Conservation (phyloP, 2,329 filamentous ascomycete genomes). For the Pseudocercospora cruenta region DNA sequence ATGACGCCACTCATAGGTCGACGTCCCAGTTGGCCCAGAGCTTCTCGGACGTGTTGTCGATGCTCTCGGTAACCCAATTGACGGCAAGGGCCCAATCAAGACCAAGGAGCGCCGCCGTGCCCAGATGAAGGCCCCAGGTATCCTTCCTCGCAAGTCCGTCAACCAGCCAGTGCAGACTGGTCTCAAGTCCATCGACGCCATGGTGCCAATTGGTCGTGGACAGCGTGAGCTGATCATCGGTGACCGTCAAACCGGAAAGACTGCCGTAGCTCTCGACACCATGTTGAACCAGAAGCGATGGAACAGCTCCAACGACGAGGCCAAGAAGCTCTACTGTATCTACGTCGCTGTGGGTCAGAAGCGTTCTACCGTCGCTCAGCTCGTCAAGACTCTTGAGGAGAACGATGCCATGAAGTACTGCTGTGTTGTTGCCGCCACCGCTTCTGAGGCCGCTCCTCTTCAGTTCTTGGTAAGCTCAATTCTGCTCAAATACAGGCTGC, state of each 20-base stretch:
- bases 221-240: conserved; percentile 99
- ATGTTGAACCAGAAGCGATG: conserved; percentile 99
- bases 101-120: conserved; percentile 91
- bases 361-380: conserved; percentile 97
- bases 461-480: conserved; percentile 17
- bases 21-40: conserved; percentile 89
- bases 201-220: conserved; percentile 99
- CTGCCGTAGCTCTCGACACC: conserved; percentile 94
- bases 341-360: conserved; percentile 99
- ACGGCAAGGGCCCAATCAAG: conserved; percentile 97
- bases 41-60: conserved; percentile 98
- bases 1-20: conserved; percentile 65
- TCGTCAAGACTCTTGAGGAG: conserved; percentile 99
- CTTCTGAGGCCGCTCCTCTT: conserved; percentile 79
- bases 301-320: conserved; percentile 86
- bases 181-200: conserved; percentile 98
- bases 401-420: conserved; percentile 99
- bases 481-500: not conserved
- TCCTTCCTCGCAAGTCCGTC: conserved; percentile 95
- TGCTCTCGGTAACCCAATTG: conserved; percentile 98
- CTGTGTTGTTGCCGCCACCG: conserved; percentile 90
- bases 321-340: conserved; percentile 99
- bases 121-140: conserved; percentile 98
- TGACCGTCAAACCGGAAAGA: conserved; percentile 99
- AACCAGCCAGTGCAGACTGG: conserved; percentile 99